Percentiles rank a stretch among this genome's conserved stretches.
phyloP scores from a whole-genome alignment of 2,329 filamentous ascomycete species.

The Cladosporium oxysporum region DNA sequence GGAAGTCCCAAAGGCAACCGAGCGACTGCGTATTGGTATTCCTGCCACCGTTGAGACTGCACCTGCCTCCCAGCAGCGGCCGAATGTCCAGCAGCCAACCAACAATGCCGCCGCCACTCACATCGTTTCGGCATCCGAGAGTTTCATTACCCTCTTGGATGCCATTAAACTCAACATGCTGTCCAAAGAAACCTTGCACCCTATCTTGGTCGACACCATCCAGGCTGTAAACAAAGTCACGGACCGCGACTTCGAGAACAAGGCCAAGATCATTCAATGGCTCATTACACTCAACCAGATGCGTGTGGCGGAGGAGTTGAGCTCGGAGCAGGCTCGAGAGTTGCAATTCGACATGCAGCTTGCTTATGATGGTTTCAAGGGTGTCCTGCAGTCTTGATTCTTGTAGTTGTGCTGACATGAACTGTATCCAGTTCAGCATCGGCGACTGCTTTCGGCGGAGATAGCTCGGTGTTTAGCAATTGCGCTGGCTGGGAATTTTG shows the following conservation, averaged over 20 bases:
- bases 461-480: conserved; percentile 12
- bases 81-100: conserved; percentile 5
- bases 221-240: conserved; percentile 97
- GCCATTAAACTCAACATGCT: conserved; percentile 88
- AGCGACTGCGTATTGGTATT: conserved; percentile 87
- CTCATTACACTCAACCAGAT: conserved; percentile 96
- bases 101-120: conserved; percentile 50
- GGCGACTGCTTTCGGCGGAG: conserved; percentile 14
- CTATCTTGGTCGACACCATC: conserved; percentile 90
- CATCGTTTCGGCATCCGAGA: conserved; percentile 89
- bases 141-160: conserved; percentile 97
- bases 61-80: conserved; percentile 41
- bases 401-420: neutral
- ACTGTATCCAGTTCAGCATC: neutral
- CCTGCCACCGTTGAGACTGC: conserved; percentile 76
- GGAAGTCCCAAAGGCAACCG: conserved; percentile 90
- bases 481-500: conserved; percentile 5
- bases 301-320: conserved; percentile 89
- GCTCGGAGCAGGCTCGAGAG: conserved; percentile 83
- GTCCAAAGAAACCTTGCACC: conserved; percentile 95
- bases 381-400: conserved; percentile 55
- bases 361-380: conserved; percentile 92
- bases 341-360: conserved; percentile 91
- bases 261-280: conserved; percentile 98
- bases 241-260: conserved; percentile 88